Evolutionary conservation across 148 eudicot genomes (phyloP), one percentile per base, ranked within the genome.

Genomic region (Amaranthus palmeri): DNA sequence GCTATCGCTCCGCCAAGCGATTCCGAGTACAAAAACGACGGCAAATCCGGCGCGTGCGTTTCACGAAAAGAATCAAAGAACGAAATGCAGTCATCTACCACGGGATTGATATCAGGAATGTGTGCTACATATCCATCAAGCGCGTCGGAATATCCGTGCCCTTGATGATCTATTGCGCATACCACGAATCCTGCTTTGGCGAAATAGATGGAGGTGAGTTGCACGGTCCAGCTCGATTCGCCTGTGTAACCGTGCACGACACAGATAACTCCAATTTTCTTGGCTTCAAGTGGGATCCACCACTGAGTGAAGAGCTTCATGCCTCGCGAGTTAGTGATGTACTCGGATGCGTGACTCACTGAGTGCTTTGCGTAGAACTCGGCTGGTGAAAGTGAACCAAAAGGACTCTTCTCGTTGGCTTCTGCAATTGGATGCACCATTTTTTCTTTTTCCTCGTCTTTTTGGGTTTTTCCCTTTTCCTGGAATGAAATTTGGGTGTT

Each of bases 181-280:
- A 84, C 84, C 25, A 90, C 81, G 72, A 95, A 93, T 0, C 98
- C 98, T 54, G 85, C n/a, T 60, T 84, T 82, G 40, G 99, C 92
- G 41, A 91, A 18, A 72, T 74, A 83, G 4, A 92, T 90, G 59
- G 93, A 72, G 67, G 96, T 95, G 61, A 89, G 88, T 72, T 86
- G 89, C 12, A 92, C 79, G 52, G 83, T 67, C 97, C 99, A 95
- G 86, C 92, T 88, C 7, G 97, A 83, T 84, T 95, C 99, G 69
- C 99, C 97, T 54, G 99, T 91, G 93, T 72, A 95, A 73, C 99
- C 99, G 69, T 95, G 98, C 42, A 95, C 92, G 61, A 86, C 81
- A 74, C 86, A 85, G 65, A 95, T 75, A 10, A 78, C 61, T 63
- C 84, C 95, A 4, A 67, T 55, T 15, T 76, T 13, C 0, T 77